Evolutionary conservation across 768 basidiomycete species (phyloP).

Genomic region (Clitopilus passeckerianus): DNA sequence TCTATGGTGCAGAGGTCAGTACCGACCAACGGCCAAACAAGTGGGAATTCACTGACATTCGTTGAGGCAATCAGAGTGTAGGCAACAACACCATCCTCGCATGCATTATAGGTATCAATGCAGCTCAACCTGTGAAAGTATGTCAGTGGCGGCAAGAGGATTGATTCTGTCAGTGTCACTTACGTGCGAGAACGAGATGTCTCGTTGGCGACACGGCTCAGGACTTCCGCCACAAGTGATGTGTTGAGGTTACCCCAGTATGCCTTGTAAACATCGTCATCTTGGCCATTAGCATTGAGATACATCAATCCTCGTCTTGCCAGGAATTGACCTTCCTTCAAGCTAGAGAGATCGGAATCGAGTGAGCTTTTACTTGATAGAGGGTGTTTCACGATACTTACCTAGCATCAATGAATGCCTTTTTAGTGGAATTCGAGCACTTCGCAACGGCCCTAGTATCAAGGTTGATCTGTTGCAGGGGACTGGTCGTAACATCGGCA

Average conservation of each 20-base stretch:
- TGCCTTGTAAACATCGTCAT: slow-evolving; percentile 28
- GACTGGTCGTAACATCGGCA: background rate
- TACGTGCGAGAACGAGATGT: slow-evolving; percentile 30
- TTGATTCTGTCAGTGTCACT: slow-evolving; percentile 2
- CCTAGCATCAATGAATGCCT: slow-evolving; percentile 33
- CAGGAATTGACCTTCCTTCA: slow-evolving; percentile 30
- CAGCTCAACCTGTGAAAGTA: slow-evolving; percentile 28
- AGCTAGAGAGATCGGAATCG: too few relatives aligned
- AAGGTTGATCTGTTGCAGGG: background rate
- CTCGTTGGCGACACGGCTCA: slow-evolving; percentile 33
- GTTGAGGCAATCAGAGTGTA: slow-evolving; percentile 38
- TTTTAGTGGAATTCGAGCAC: slow-evolving; percentile 27
- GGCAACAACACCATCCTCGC: slow-evolving; percentile 32
- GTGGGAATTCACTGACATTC: slow-evolving; percentile 19
- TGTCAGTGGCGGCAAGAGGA: background rate
- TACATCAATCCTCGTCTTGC: slow-evolving; percentile 25
- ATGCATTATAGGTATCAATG: slow-evolving; percentile 28
- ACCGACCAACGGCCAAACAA: background rate
- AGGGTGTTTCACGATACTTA: too few relatives aligned
- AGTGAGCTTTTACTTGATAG: too few relatives aligned
- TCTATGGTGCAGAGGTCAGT: slow-evolving; percentile 13
- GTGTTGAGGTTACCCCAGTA: slow-evolving; percentile 33
- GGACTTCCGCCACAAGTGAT: slow-evolving; percentile 23
- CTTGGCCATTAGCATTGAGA: slow-evolving; percentile 26
- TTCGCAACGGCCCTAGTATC: slow-evolving; percentile 21